Conservation (phyloP, 768 basidiomycete species). For the Pilatotrama ljubarskyi region DNA sequence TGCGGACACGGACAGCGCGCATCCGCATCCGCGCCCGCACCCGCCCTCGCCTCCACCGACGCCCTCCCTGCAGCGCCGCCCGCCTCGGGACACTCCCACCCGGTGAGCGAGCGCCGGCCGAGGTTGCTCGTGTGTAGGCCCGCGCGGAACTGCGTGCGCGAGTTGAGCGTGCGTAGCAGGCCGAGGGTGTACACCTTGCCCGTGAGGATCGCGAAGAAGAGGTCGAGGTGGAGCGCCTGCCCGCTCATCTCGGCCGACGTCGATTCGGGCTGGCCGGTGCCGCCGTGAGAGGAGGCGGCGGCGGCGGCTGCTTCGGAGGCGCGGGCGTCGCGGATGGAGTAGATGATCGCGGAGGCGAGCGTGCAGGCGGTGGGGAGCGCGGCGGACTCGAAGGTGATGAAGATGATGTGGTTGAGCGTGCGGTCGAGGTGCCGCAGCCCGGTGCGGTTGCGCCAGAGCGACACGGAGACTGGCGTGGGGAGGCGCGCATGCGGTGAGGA, state of each 20-base stretch:
- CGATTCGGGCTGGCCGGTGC: background rate
- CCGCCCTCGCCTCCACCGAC: background rate
- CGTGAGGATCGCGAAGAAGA: conserved; percentile 50
- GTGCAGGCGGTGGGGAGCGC: conserved; percentile 37
- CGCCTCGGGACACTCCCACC: conserved; percentile 36
- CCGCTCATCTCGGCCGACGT: background rate
- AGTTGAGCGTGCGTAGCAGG: conserved; percentile 32
- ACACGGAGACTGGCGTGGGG: conserved; percentile 38
- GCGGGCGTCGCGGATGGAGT: conserved; percentile 16
- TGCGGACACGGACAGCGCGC: too few relatives aligned
- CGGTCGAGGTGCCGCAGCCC: conserved; percentile 39
- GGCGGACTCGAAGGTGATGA: conserved; percentile 42
- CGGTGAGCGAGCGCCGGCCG: conserved; percentile 43
- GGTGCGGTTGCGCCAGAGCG: conserved; percentile 42
- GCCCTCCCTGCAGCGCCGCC: background rate
- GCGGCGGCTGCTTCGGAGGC: background rate
- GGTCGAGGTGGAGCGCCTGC: conserved; percentile 19
- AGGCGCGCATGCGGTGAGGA: background rate
- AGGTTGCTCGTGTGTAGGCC: conserved; percentile 41
- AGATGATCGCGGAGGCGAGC: conserved; percentile 33
- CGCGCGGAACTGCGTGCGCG: conserved; percentile 30
- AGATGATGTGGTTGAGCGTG: conserved; percentile 40
- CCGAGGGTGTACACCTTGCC: conserved; percentile 46
- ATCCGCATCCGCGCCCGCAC: background rate
- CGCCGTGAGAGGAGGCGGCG: background rate